Conservation (phyloP, 2,329 filamentous ascomycete species). For the Calonectria pseudoreteaudii region DNA sequence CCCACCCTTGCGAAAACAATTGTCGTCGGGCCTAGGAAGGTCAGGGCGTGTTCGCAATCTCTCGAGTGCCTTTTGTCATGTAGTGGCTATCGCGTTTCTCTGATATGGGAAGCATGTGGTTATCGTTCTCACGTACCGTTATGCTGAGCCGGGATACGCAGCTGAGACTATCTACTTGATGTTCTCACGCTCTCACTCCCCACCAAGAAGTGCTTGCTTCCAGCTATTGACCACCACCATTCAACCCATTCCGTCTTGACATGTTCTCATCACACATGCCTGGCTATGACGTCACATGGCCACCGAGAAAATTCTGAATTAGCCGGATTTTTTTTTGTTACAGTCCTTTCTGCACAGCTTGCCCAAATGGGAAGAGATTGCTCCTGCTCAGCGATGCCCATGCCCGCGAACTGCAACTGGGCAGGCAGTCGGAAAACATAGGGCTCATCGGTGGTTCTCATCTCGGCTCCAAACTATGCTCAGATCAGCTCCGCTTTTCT, state of each 20-base stretch:
- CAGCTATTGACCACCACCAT: background rate
- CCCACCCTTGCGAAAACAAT: conserved; percentile 36
- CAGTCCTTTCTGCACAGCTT: background rate
- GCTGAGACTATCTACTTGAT: background rate
- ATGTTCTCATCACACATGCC: background rate
- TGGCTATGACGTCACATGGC: conserved; percentile 5
- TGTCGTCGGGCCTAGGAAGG: conserved; percentile 28
- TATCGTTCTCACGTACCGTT: background rate
- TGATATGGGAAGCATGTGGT: background rate
- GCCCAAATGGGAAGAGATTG: conserved; percentile 15
- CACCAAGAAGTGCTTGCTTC: background rate
- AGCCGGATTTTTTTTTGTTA: background rate
- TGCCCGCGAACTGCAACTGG: conserved; percentile 2
- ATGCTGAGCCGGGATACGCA: background rate
- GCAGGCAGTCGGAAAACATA: conserved; percentile 3
- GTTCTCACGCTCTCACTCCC: background rate
- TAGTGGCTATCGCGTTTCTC: background rate
- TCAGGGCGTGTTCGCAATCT: conserved; percentile 6
- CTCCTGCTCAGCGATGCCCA: background rate
- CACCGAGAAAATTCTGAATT: background rate
- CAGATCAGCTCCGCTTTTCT: background rate
- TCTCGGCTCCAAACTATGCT: background rate
- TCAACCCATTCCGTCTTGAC: background rate
- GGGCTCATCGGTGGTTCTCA: background rate
- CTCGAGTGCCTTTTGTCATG: background rate